phyloP scores from a whole-genome alignment of 1,284 basidiomycete species.

The Tylopilus sp. region DNA sequence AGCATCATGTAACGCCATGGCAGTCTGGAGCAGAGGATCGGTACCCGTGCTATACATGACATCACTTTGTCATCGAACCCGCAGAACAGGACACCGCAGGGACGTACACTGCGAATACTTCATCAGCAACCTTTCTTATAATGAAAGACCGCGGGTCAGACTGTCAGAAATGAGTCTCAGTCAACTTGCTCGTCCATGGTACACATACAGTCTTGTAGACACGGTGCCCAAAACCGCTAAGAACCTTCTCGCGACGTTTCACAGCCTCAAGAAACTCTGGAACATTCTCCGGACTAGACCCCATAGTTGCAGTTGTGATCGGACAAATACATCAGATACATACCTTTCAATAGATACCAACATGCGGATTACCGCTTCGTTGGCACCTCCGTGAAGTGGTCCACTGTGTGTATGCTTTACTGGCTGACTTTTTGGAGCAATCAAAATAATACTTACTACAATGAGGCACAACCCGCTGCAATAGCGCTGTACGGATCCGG shows the following conservation, averaged over 20 bases:
- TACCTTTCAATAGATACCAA: constrained; percentile 86
- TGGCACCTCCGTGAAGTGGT: constrained; percentile 87
- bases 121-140: constrained; percentile 88
- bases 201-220: constrained; percentile 83
- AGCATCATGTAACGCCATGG: constrained; percentile 88
- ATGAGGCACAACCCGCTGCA: constrained; percentile 85
- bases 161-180: constrained; percentile 47
- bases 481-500: constrained; percentile 91
- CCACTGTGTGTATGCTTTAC: constrained; percentile 60
- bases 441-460: constrained; percentile 69
- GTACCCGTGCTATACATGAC: constrained; percentile 70
- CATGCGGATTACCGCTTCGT: constrained; percentile 93
- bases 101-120: constrained; percentile 83
- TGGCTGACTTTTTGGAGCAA: neutral
- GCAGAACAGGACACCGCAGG: neutral
- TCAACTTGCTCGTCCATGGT: neutral
- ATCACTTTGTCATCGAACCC: constrained; percentile 4
- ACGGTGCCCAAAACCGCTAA: constrained; percentile 90
- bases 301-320: constrained; percentile 3
- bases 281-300: constrained; percentile 79
- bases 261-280: constrained; percentile 87
- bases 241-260: constrained; percentile 85
- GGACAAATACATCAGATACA: constrained; percentile 29
- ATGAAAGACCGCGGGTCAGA: constrained; percentile 91
- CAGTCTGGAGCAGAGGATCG: constrained; percentile 86